Evolutionary conservation across 306 rosid species (phyloP).

Genomic region (Luffa aegyptiaca): DNA sequence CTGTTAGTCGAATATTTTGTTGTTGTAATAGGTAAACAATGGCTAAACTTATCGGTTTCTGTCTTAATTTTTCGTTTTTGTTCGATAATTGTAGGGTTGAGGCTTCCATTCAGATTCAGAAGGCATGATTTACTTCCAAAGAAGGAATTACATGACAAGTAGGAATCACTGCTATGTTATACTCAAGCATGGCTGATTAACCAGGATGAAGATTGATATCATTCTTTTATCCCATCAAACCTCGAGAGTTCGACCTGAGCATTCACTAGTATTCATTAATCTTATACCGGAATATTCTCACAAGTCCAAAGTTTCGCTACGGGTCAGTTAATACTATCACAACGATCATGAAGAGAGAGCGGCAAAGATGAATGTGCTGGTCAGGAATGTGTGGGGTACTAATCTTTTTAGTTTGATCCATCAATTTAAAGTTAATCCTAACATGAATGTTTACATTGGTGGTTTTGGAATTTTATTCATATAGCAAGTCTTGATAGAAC

Average conservation of each 20-base stretch:
- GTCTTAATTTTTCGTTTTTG: not conserved
- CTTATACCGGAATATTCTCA: not conserved
- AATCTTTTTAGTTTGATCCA: not conserved
- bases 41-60: not conserved
- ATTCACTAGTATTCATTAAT: not conserved
- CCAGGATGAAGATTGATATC: not conserved
- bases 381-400: not conserved
- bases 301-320: not conserved
- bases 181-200: conserved; percentile 13
- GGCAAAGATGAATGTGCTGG: not conserved
- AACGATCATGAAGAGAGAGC: not conserved
- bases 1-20: not conserved
- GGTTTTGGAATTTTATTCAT: not conserved
- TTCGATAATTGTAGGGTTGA: conserved; percentile 43
- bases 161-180: conserved; percentile 16
- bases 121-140: conserved; percentile 77
- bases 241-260: not conserved
- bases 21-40: not conserved
- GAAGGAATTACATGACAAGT: conserved; percentile 62
- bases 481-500: not conserved
- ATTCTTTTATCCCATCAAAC: not conserved
- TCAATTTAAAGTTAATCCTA: not conserved
- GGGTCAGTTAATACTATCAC: not conserved
- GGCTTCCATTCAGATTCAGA: conserved; percentile 60
- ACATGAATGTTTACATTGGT: not conserved